Evolutionary conservation across 805 yeast species (phyloP).

Genomic region (Lachancea mirantina): DNA sequence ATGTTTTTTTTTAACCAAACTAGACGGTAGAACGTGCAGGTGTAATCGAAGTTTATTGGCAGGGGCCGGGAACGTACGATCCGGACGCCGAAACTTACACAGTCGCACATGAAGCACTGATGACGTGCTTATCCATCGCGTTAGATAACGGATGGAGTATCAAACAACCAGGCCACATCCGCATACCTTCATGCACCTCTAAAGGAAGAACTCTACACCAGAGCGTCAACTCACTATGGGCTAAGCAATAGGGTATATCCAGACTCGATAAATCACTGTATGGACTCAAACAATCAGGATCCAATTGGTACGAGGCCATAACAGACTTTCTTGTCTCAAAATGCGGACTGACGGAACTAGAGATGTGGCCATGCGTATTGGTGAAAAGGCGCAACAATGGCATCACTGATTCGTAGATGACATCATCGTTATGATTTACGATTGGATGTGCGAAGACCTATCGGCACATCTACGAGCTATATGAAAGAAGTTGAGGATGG

Average conservation of each 20-base stretch:
- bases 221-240: conserved; percentile 7
- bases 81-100: conserved; percentile 8
- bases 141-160: conserved; percentile 5
- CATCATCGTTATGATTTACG: conserved; percentile 10
- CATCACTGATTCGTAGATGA: conserved; percentile 13
- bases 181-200: conserved; percentile 8
- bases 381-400: conserved; percentile 4
- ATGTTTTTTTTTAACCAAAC: conserved; percentile 13
- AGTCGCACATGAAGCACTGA: conserved; percentile 12
- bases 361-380: conserved; percentile 12
- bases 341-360: conserved; percentile 6
- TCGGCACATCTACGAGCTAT: conserved; percentile 1
- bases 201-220: conserved; percentile 8
- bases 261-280: conserved; percentile 7
- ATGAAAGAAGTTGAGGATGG: no score
- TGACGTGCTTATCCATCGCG: conserved; percentile 9
- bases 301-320: conserved; percentile 4
- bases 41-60: conserved; percentile 14
- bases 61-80: conserved; percentile 9
- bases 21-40: conserved; percentile 12
- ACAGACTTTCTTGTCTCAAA: background rate
- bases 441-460: conserved; percentile 1
- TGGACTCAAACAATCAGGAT: conserved; percentile 1
- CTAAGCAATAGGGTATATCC: conserved; percentile 7
- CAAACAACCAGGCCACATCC: conserved; percentile 9